Percentiles rank a stretch among this genome's conserved stretches.
phyloP scores from a whole-genome alignment of 805 yeast species.

The Wickerhamiella spandovensis region DNA sequence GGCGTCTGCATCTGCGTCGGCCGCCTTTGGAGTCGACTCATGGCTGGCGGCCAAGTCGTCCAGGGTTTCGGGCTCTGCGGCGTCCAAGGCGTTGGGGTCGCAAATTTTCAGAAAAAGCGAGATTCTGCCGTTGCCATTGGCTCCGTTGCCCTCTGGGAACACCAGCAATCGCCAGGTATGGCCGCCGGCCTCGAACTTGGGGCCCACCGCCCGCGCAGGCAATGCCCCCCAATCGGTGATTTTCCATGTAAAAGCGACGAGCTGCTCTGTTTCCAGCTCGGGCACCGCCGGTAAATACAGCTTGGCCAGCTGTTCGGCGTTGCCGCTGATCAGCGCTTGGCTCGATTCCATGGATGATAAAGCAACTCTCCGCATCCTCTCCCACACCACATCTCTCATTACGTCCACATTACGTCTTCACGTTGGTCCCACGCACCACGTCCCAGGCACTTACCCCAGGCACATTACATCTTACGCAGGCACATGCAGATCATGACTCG shows the following conservation, averaged over 20 bases:
- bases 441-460: no score
- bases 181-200: slow-evolving; percentile 21
- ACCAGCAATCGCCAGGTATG: slow-evolving; percentile 40
- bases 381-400: background rate
- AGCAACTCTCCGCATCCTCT: background rate
- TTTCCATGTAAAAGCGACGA: slow-evolving; percentile 22
- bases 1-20: background rate
- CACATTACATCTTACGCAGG: no score
- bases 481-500: no score
- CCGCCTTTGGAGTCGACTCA: no score
- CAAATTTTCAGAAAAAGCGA: slow-evolving; percentile 76
- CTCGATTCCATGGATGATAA: background rate
- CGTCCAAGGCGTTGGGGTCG: slow-evolving; percentile 5
- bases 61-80: background rate
- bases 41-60: background rate
- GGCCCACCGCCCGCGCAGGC: slow-evolving; percentile 23
- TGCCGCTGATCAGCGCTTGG: background rate
- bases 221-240: slow-evolving; percentile 28
- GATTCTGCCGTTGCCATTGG: slow-evolving; percentile 30
- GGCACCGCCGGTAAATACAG: background rate
- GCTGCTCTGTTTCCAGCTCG: slow-evolving; percentile 15
- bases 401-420: no score
- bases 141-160: slow-evolving; percentile 63
- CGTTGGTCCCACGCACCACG: no score
- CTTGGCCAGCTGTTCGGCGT: background rate